Conservation (phyloP, 2,329 filamentous ascomycete species). For the Colletotrichum magnum region DNA sequence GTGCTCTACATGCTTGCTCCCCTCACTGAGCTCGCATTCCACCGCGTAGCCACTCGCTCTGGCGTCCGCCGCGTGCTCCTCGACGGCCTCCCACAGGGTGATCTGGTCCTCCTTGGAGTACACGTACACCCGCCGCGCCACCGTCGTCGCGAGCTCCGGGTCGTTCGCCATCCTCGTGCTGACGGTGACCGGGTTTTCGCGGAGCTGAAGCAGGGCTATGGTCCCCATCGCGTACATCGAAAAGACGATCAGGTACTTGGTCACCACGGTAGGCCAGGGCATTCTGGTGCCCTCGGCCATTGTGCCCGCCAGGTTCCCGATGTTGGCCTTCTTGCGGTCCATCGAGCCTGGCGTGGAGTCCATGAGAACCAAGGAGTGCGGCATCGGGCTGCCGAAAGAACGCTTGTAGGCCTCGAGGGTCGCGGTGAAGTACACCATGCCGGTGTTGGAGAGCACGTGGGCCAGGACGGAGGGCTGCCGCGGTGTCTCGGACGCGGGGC, state of each 20-base stretch:
- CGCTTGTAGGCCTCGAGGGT: constrained; percentile 61
- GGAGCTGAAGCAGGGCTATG: constrained; percentile 7
- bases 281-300: constrained; percentile 66
- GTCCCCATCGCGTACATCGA: constrained; percentile 55
- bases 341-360: constrained; percentile 65
- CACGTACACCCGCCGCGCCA: constrained; percentile 19
- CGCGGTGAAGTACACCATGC: constrained; percentile 65
- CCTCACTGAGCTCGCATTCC: constrained; percentile 66
- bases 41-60: constrained; percentile 63
- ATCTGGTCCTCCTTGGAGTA: constrained; percentile 47
- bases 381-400: constrained; percentile 48
- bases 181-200: constrained; percentile 18
- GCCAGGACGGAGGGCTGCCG: constrained; percentile 57
- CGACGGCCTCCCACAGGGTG: constrained; percentile 68
- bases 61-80: constrained; percentile 65
- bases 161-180: constrained; percentile 11
- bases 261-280: constrained; percentile 64
- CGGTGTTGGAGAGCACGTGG: constrained; percentile 71
- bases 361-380: constrained; percentile 62
- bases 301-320: constrained; percentile 63
- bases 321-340: constrained; percentile 53
- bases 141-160: constrained; percentile 18
- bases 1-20: constrained; percentile 73
- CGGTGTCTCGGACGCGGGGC: constrained; percentile 44
- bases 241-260: constrained; percentile 59